Conservation (phyloP, 176 grass and related monocot species). For the Olyra latifolia region DNA sequence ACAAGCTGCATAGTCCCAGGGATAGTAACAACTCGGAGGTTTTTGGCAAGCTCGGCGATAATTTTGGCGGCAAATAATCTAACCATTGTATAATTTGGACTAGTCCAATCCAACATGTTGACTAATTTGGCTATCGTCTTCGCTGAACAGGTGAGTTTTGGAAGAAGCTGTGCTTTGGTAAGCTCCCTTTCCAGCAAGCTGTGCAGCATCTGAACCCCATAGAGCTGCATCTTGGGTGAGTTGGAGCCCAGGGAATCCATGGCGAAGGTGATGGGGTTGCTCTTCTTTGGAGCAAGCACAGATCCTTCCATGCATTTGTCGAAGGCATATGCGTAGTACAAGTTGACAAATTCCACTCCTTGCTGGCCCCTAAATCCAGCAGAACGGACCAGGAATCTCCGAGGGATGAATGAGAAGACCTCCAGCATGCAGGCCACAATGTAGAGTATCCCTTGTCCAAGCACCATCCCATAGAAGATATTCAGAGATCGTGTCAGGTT, state of each 20-base stretch:
- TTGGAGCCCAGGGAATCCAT: not conserved
- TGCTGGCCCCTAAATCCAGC: not conserved
- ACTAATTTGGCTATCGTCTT: not conserved
- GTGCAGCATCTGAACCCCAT: not conserved
- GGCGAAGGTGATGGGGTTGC: not conserved
- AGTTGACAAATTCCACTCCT: not conserved
- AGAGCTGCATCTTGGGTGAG: not conserved
- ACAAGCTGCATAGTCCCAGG: not conserved
- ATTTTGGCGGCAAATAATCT: not conserved
- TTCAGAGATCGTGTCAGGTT: not conserved
- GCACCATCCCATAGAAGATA: conserved; percentile 7
- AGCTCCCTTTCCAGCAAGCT: not conserved
- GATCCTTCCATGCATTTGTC: not conserved
- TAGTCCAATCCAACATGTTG: not conserved
- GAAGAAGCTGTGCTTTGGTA: not conserved
- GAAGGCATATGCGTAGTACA: not conserved
- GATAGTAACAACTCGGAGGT: not conserved
- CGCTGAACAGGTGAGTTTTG: not conserved
- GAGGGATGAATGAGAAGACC: not conserved
- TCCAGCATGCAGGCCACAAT: not conserved
- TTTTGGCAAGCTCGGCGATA: not conserved
- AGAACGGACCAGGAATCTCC: not conserved
- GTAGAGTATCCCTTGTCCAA: conserved; percentile 5
- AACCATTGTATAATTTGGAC: not conserved
- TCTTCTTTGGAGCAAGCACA: not conserved